Evolutionary conservation across 495 filamentous ascomycete species (phyloP).

Genomic region (Xylaria flabelliformis): DNA sequence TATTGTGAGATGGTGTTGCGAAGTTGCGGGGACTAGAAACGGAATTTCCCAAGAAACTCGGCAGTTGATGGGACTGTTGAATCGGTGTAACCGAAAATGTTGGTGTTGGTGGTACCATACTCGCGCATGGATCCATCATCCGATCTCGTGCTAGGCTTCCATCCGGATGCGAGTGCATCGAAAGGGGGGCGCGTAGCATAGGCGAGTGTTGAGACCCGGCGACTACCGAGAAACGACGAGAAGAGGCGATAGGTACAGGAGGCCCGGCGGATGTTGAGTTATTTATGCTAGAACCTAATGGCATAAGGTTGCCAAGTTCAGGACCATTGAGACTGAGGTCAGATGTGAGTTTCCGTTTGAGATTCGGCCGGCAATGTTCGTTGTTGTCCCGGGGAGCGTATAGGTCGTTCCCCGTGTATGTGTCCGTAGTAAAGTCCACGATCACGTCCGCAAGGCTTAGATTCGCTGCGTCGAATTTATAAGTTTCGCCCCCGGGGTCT

Average conservation of each 20-base stretch:
- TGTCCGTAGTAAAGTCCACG: constrained; percentile 55
- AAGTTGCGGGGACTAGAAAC: constrained; percentile 52
- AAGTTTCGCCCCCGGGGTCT: constrained; percentile 47
- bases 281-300: constrained; percentile 2
- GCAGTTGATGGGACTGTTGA: constrained; percentile 33
- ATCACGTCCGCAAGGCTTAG: constrained; percentile 60
- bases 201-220: constrained; percentile 42
- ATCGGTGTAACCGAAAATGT: constrained; percentile 35
- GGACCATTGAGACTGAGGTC: constrained; percentile 43
- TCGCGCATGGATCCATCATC: constrained; percentile 31
- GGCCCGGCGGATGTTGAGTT: background rate
- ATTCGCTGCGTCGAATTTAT: constrained; percentile 59
- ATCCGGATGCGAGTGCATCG: constrained; percentile 32
- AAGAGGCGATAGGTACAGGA: constrained; percentile 31
- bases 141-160: constrained; percentile 34
- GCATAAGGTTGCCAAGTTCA: constrained; percentile 38
- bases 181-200: constrained; percentile 41
- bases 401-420: constrained; percentile 52
- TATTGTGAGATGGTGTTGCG: constrained; percentile 36
- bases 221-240: constrained; percentile 43
- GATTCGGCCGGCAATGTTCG: constrained; percentile 40
- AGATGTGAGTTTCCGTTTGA: constrained; percentile 51
- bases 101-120: constrained; percentile 25
- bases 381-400: constrained; percentile 46
- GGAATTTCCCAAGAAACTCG: constrained; percentile 40